phyloP scores from a whole-genome alignment of 2,329 filamentous ascomycete species.

The Ceratocystis eucalypticola region DNA sequence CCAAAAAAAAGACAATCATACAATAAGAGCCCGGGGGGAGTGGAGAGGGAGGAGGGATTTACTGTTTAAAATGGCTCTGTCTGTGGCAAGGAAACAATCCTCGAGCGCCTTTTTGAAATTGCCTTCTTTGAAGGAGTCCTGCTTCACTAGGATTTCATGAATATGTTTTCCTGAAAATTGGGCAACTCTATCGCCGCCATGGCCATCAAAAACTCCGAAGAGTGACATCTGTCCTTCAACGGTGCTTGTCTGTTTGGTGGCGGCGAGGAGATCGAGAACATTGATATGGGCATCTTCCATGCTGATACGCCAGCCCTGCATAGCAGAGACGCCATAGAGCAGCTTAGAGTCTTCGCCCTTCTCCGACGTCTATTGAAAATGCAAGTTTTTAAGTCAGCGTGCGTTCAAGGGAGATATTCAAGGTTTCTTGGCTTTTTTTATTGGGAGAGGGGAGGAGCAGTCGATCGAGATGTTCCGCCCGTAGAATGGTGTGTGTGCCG shows the following conservation, averaged over 20 bases:
- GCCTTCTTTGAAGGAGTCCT: slow-evolving; percentile 81
- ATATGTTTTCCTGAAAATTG: slow-evolving; percentile 85
- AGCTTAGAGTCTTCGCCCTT: slow-evolving; percentile 86
- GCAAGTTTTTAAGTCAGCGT: slow-evolving; percentile 4
- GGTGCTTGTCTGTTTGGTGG: slow-evolving; percentile 40
- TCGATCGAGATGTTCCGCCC: no score
- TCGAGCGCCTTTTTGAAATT: slow-evolving; percentile 93
- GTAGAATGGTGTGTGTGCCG: not conserved
- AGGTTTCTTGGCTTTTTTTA: not conserved
- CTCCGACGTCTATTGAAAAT: slow-evolving; percentile 56
- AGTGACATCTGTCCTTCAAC: slow-evolving; percentile 70
- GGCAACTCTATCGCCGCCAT: slow-evolving; percentile 93
- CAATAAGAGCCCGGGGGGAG: no score
- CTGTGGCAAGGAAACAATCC: slow-evolving; percentile 91
- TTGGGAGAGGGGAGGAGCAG: no score
- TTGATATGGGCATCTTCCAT: slow-evolving; percentile 96
- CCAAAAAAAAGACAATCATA: not conserved
- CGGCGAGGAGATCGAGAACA: slow-evolving; percentile 57
- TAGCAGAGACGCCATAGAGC: slow-evolving; percentile 87
- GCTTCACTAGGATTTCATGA: slow-evolving; percentile 86
- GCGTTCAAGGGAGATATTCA: not conserved
- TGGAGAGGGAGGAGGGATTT: slow-evolving; percentile 24
- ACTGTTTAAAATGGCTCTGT: slow-evolving; percentile 93
- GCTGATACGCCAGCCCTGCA: slow-evolving; percentile 99
- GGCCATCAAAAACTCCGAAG: slow-evolving; percentile 96